Evolutionary conservation across 305 asterid species (phyloP).

Genomic region (Fraxinus baroniana): DNA sequence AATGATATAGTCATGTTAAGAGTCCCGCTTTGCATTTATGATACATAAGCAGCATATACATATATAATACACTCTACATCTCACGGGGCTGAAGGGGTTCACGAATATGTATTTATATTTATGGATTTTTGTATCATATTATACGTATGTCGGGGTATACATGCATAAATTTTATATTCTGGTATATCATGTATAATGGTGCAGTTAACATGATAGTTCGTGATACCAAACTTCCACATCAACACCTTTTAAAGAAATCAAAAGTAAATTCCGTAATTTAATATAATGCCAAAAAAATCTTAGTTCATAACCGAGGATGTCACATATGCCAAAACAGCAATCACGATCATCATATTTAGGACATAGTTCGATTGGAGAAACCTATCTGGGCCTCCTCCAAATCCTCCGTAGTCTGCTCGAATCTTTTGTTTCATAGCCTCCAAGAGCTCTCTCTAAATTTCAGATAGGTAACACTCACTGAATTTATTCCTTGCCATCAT

Average conservation of each 20-base stretch:
- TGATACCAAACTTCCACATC: neutral
- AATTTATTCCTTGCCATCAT: conserved; percentile 46
- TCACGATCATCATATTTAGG: conserved; percentile 72
- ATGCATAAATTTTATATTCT: neutral
- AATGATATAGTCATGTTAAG: neutral
- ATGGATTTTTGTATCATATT: too few relatives aligned
- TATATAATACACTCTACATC: too few relatives aligned
- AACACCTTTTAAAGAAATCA: neutral
- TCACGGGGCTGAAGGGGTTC: too few relatives aligned
- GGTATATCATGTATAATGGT: neutral
- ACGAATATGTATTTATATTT: too few relatives aligned
- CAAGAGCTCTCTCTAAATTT: conserved; percentile 89
- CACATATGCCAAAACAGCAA: conserved; percentile 77
- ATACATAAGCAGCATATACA: too few relatives aligned
- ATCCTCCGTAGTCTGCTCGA: conserved; percentile 72
- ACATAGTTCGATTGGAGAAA: conserved; percentile 58
- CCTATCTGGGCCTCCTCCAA: conserved; percentile 95
- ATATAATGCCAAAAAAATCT: conserved; percentile 23
- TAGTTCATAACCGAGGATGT: conserved; percentile 72
- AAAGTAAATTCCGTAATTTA: neutral
- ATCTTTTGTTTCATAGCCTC: conserved; percentile 89
- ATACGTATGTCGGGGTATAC: too few relatives aligned
- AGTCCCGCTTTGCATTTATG: neutral
- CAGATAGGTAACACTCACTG: conserved; percentile 50
- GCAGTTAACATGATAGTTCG: neutral